These are phyloP conservation scores for Pezicula radicicola DNA, from an alignment of 2,329 filamentous ascomycete species.

Conservation along the genomic window DNA sequence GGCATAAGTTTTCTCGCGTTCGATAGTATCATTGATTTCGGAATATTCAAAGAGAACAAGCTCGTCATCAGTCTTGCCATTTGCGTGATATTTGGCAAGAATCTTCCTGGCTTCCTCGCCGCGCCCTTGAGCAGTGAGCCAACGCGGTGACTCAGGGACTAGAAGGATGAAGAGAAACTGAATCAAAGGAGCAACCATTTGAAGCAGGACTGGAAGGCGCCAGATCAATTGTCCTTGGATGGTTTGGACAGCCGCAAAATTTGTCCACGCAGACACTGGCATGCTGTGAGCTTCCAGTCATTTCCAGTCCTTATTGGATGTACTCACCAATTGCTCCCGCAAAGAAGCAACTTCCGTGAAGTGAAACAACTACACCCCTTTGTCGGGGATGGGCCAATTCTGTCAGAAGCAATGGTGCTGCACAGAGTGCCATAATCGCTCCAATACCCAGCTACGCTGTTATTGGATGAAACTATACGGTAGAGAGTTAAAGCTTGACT, in stretches of 20 bases:
- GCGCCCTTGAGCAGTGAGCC: slow-evolving; percentile 43
- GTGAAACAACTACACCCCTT: neutral
- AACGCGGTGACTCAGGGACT: slow-evolving; percentile 33
- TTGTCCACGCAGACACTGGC: too few relatives aligned
- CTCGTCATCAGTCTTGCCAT: slow-evolving; percentile 38
- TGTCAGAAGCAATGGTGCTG: neutral
- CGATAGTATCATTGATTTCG: slow-evolving; percentile 46
- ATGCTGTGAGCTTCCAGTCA: too few relatives aligned
- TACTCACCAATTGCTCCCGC: neutral
- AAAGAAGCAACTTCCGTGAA: neutral
- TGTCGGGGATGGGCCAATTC: neutral
- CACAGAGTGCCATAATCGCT: too few relatives aligned
- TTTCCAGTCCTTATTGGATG: too few relatives aligned
- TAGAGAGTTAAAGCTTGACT: too few relatives aligned
- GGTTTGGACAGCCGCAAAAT: too few relatives aligned
- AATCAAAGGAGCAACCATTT: neutral
- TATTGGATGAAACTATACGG: too few relatives aligned
- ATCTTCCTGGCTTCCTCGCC: slow-evolving; percentile 48
- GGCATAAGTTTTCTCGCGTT: slow-evolving; percentile 33
- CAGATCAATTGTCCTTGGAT: too few relatives aligned
- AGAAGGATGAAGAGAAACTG: slow-evolving; percentile 13
- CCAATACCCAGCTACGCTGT: too few relatives aligned
- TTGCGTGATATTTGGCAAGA: slow-evolving; percentile 50
- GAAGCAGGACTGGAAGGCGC: neutral
- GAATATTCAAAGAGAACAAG: slow-evolving; percentile 45